These are phyloP conservation scores for Mortierella sp. DNA, from an alignment of 371 early-diverging fungal species.

Conservation along the genomic window DNA sequence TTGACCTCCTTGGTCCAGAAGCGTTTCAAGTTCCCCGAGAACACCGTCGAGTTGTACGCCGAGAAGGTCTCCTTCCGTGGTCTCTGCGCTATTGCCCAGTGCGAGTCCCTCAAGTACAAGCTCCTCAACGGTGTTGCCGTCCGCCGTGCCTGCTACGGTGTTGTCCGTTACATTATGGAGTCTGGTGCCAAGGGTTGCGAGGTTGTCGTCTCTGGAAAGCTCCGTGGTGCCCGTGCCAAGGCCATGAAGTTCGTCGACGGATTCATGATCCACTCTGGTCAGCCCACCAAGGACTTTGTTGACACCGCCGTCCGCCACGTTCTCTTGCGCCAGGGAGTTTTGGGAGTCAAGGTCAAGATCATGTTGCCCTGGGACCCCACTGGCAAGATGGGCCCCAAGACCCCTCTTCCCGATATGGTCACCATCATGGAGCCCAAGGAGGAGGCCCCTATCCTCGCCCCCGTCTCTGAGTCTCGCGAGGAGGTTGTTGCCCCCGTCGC, in stretches of 20 bases:
- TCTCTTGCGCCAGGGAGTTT: constrained; percentile 99
- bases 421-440: constrained; percentile 97
- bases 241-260: constrained; percentile 99
- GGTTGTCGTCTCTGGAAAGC: constrained; percentile 99
- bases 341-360: constrained; percentile 99
- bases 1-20: constrained; percentile 98
- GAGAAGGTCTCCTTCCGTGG: constrained; percentile 99
- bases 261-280: constrained; percentile 99
- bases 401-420: constrained; percentile 97
- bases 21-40: constrained; percentile 99
- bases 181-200: constrained; percentile 99
- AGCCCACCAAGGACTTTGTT: constrained; percentile 98
- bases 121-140: constrained; percentile 97
- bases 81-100: constrained; percentile 99
- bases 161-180: constrained; percentile 99
- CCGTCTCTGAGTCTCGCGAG: constrained; percentile 79
- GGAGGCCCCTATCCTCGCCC: constrained; percentile 77
- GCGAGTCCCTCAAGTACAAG: constrained; percentile 99
- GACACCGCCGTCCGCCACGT: constrained; percentile 99
- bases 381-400: constrained; percentile 97
- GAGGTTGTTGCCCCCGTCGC: constrained; percentile 60
- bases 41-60: constrained; percentile 98
- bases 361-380: constrained; percentile 98
- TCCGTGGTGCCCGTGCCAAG: constrained; percentile 99
- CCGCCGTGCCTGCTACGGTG: constrained; percentile 98